Base-by-base conservation (phyloP, 371 early-diverging fungal species). In the Mortierella sp. region DNA sequence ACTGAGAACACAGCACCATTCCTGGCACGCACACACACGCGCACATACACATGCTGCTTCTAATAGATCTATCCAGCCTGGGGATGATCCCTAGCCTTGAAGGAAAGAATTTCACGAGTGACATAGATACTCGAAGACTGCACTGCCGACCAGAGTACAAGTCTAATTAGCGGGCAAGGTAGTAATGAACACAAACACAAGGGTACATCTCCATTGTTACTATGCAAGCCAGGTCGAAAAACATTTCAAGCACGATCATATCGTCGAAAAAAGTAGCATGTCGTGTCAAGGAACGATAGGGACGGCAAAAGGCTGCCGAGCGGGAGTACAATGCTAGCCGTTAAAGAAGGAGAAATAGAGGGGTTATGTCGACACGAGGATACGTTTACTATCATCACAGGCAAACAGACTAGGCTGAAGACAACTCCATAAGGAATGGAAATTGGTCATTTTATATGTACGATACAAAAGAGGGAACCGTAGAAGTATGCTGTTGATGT, bases 1-100 rank as follows among this genome's bases (percentile, higher is more conserved):
- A 58, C 7, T 58, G 24, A 24, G 50, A 39, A 39, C 61, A 61
- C 22, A 61, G 61, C 61, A 61, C 37, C 39, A 61, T 61, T 61
- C 34, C 37, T 37, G 22, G 37, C 61, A 22, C 37, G 22, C 22
- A 10, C 61, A 39, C 61, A 22, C 61, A 39, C 61, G 10, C 61
- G 16, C 19, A 61, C 61, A 61, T 22, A 61, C 37, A 39, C 39
- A 19, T 19, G 37, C 3, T 37, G 34, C 37, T 22, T 22, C 19
- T 19, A 22, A 26, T 50, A 24, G 10, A 22, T 7, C 34, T 34
- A 22, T 8, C 22, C 61, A 61, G 9, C 61, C 10, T 34, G 37
- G 37, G 34, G 2, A 19, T 5, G 4, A 2, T 2, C 8, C 22
- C 37, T 4, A 34, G 19, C 34, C 1, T 34, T 16, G 34, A 31